Percentiles rank a stretch among this genome's conserved stretches.
Conservation (phyloP, 805 yeast genomes). For the Hemisphaericaspora nanyangensis region DNA sequence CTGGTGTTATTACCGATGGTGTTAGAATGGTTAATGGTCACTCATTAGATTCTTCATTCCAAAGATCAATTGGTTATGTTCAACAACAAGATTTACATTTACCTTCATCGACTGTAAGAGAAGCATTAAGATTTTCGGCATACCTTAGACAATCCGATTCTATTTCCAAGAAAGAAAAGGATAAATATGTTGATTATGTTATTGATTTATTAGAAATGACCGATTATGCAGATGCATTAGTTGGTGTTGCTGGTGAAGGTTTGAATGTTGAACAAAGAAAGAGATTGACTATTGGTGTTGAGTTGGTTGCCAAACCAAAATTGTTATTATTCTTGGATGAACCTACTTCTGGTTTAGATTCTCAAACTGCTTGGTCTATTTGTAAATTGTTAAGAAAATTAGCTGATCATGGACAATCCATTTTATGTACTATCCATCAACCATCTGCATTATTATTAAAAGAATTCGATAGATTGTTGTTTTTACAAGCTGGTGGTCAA, state of each 20-base stretch:
- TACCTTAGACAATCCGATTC: conserved; percentile 64
- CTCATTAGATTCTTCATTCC: conserved; percentile 61
- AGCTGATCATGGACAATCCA: conserved; percentile 40
- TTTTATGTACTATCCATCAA: conserved; percentile 67
- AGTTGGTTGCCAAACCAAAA: conserved; percentile 36
- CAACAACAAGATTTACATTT: conserved; percentile 80
- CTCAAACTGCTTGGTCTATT: conserved; percentile 42
- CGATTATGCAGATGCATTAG: conserved; percentile 71
- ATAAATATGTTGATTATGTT: conserved; percentile 65
- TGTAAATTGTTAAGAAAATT: conserved; percentile 38
- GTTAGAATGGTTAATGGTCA: conserved; percentile 61
- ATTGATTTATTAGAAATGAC: conserved; percentile 66
- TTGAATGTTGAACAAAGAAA: conserved; percentile 40
- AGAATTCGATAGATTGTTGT: conserved; percentile 70
- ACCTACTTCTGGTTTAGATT: conserved; percentile 43
- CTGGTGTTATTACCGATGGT: conserved; percentile 71
- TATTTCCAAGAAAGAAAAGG: conserved; percentile 55
- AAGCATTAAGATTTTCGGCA: conserved; percentile 69
- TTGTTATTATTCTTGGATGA: conserved; percentile 38
- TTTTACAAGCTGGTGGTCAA: conserved; percentile 70
- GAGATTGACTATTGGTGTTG: conserved; percentile 38
- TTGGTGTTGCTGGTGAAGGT: conserved; percentile 72
- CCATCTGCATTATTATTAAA: conserved; percentile 78
- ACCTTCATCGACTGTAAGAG: conserved; percentile 67
- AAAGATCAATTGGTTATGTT: conserved; percentile 74